These are phyloP conservation scores for Alternaria triticimaculans DNA, from an alignment of 2,329 filamentous ascomycete species.

Conservation along the genomic window DNA sequence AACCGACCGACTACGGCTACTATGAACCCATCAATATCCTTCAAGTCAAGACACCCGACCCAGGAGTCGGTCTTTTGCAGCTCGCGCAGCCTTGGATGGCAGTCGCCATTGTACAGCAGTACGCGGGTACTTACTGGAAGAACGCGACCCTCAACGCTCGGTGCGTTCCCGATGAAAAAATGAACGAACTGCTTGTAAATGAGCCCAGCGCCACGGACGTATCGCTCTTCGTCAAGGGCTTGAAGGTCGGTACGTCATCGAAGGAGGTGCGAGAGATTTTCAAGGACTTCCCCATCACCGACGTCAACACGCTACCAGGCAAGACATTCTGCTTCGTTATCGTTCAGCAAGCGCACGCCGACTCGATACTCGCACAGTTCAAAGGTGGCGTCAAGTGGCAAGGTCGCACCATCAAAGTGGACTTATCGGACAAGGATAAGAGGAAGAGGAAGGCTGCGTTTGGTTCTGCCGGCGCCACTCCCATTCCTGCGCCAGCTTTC, in stretches of 20 bases:
- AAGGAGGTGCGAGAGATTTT: background rate
- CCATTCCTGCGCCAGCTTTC: rapidly evolving
- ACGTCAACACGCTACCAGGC: background rate
- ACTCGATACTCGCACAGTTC: background rate
- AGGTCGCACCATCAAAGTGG: background rate
- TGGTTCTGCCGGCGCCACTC: too few species aligned
- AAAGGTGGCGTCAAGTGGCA: background rate
- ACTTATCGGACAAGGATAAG: background rate
- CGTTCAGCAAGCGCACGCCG: background rate
- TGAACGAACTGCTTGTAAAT: background rate
- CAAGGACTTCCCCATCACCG: background rate
- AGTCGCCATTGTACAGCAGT: background rate
- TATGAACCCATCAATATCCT: background rate
- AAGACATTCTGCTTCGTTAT: background rate
- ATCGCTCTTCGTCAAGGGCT: background rate
- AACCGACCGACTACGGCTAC: background rate
- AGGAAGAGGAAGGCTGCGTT: background rate
- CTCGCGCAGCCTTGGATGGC: background rate
- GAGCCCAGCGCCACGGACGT: background rate
- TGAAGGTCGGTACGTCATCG: background rate
- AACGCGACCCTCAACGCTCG: background rate
- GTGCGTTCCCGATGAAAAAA: background rate
- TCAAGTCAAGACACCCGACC: background rate
- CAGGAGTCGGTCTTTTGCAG: background rate
- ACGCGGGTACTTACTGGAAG: background rate